phyloP scores from a whole-genome alignment of 441 rosid genomes.

The Arabidopsis hybrid region DNA sequence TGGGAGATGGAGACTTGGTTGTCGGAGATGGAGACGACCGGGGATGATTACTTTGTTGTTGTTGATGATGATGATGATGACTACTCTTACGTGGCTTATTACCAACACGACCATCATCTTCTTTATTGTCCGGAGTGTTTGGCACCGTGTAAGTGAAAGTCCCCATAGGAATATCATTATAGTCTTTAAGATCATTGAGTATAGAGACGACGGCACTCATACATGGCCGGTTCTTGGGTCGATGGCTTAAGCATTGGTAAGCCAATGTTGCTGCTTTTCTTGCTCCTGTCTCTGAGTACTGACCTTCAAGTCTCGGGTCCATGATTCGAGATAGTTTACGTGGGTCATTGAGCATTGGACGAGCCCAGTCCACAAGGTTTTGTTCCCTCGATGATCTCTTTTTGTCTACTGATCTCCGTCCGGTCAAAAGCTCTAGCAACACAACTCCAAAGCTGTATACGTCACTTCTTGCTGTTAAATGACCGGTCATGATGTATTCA shows the following conservation, averaged over 20 bases:
- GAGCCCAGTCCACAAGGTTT: constrained; percentile 67
- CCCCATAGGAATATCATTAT: constrained; percentile 50
- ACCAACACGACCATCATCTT: constrained; percentile 48
- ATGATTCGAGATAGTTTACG: constrained; percentile 59
- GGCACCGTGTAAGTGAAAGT: constrained; percentile 66
- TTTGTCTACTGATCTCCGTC: constrained; percentile 66
- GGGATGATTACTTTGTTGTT: constrained; percentile 38
- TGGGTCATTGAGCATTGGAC: constrained; percentile 62
- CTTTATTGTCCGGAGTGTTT: constrained; percentile 29
- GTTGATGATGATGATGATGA: constrained; percentile 29
- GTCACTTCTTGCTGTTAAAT: constrained; percentile 68
- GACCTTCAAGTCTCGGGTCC: constrained; percentile 79
- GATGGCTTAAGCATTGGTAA: constrained; percentile 69
- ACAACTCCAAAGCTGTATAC: constrained; percentile 75
- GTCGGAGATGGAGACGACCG: constrained; percentile 35
- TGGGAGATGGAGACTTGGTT: constrained; percentile 9
- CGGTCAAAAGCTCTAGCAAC: constrained; percentile 61
- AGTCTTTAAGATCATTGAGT: constrained; percentile 59
- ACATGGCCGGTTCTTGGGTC: constrained; percentile 66
- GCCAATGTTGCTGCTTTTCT: constrained; percentile 70
- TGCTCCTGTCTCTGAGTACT: constrained; percentile 68
- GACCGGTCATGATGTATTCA: constrained; percentile 80
- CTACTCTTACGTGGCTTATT: constrained; percentile 52
- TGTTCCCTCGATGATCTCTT: constrained; percentile 63
- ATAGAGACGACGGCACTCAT: constrained; percentile 59